Evolutionary conservation across 2,329 filamentous ascomycete genomes (phyloP).

Genomic region (Pseudogymnoascus pannorum): DNA sequence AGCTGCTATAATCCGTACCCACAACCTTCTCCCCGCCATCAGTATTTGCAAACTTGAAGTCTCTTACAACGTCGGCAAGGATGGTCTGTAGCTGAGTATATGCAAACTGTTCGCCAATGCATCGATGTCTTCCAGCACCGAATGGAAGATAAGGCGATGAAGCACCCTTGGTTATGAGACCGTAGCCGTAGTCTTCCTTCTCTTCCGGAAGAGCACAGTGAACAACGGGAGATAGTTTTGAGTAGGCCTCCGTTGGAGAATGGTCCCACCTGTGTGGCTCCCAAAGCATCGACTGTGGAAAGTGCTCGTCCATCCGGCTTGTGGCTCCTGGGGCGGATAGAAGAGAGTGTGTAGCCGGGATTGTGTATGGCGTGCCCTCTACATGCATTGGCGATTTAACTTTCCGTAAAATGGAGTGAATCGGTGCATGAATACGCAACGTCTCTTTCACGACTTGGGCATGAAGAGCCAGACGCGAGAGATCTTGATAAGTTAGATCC

Average conservation of each 20-base stretch:
- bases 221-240: too few species aligned
- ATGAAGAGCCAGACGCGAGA: slow-evolving; percentile 69
- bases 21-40: slow-evolving; percentile 63
- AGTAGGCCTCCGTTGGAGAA: slow-evolving; percentile 51
- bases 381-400: slow-evolving; percentile 86
- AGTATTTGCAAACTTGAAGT: slow-evolving; percentile 72
- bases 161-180: slow-evolving; percentile 83
- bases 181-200: slow-evolving; percentile 90
- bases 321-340: too few species aligned
- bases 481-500: too few species aligned
- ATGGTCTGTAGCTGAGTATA: slow-evolving; percentile 89
- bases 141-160: slow-evolving; percentile 89
- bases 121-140: slow-evolving; percentile 84
- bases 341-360: too few species aligned
- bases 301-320: slow-evolving; percentile 69
- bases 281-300: slow-evolving; percentile 76
- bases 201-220: slow-evolving; percentile 58
- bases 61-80: slow-evolving; percentile 63
- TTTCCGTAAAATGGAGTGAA: slow-evolving; percentile 89
- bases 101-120: slow-evolving; percentile 95
- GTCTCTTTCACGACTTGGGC: slow-evolving; percentile 90
- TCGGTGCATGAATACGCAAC: slow-evolving; percentile 81
- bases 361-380: too few species aligned
- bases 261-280: slow-evolving; percentile 86
- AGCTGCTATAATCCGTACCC: slow-evolving; percentile 59